These are phyloP conservation scores for Phytophthora megakarya DNA, from an alignment of 352 stramenopile species.

Conservation along the genomic window DNA sequence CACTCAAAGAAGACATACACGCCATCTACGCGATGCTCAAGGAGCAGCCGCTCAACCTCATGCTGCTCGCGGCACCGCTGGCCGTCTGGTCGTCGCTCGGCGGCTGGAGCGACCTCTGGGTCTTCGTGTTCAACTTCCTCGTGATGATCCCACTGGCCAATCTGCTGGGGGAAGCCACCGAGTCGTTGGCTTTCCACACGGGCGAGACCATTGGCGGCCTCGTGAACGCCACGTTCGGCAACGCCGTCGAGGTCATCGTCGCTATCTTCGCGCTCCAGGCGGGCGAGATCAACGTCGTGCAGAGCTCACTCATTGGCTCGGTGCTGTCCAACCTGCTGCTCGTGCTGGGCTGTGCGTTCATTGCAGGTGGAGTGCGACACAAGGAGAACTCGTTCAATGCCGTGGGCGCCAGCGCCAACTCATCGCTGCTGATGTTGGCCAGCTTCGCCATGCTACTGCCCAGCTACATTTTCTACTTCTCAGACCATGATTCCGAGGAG, in stretches of 20 bases:
- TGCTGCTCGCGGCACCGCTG: constrained; percentile 66
- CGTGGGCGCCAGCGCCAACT: constrained; percentile 92
- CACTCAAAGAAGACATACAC: constrained; percentile 40
- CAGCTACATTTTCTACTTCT: constrained; percentile 91
- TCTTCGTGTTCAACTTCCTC: constrained; percentile 97
- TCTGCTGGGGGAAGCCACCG: constrained; percentile 96
- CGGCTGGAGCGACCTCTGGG: constrained; percentile 70
- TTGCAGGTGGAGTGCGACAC: constrained; percentile 82
- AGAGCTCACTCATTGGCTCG: constrained; percentile 96
- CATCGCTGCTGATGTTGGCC: constrained; percentile 93
- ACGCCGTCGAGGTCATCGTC: constrained; percentile 97
- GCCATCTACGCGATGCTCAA: constrained; percentile 56
- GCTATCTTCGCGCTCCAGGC: constrained; percentile 93
- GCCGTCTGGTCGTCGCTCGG: constrained; percentile 67
- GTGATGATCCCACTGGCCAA: constrained; percentile 96
- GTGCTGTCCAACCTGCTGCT: constrained; percentile 98
- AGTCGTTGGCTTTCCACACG: constrained; percentile 96
- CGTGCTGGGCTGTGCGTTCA: constrained; percentile 96
- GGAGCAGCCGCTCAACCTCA: constrained; percentile 67
- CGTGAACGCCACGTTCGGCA: constrained; percentile 98
- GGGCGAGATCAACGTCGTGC: constrained; percentile 95
- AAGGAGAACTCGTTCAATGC: constrained; percentile 95
- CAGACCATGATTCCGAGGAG: constrained; percentile 78
- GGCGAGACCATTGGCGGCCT: constrained; percentile 97
- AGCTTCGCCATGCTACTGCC: constrained; percentile 94